phyloP scores from a whole-genome alignment of 805 yeast genomes.

The Cyberlindnera subsufficiens region DNA sequence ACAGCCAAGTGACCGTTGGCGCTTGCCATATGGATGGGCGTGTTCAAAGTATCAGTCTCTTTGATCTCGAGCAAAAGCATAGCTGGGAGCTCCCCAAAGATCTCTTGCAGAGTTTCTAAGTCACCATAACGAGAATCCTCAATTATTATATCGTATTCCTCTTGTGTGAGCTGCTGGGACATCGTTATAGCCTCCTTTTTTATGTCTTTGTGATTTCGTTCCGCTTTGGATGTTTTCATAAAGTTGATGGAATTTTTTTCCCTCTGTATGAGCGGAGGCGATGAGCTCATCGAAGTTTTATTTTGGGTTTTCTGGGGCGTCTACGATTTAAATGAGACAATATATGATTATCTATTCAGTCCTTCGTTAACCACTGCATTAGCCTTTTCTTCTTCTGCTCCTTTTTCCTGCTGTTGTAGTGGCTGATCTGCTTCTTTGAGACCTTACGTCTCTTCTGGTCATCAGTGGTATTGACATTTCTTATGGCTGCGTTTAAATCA shows the following conservation, averaged over 20 bases:
- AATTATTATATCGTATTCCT: slow-evolving; percentile 76
- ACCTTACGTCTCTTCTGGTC: neutral
- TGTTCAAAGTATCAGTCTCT: slow-evolving; percentile 61
- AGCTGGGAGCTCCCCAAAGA: slow-evolving; percentile 54
- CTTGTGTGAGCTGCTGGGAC: slow-evolving; percentile 41
- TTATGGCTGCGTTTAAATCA: slow-evolving; percentile 3
- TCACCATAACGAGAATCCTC: slow-evolving; percentile 89
- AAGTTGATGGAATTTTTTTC: neutral
- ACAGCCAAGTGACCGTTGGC: slow-evolving; percentile 86
- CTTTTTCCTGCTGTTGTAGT: slow-evolving; percentile 3
- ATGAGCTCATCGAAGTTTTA: no score
- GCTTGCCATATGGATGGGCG: slow-evolving; percentile 91
- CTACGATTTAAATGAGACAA: neutral
- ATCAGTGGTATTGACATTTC: neutral
- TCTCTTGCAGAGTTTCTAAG: slow-evolving; percentile 61
- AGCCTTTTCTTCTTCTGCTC: slow-evolving; percentile 3
- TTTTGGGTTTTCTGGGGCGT: no score
- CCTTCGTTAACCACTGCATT: slow-evolving; percentile 6
- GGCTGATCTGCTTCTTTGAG: slow-evolving; percentile 5
- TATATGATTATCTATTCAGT: neutral
- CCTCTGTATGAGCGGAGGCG: no score
- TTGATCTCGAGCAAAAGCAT: slow-evolving; percentile 37
- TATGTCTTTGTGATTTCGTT: neutral
- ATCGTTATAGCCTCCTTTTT: slow-evolving; percentile 1
- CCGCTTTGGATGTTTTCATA: neutral